Conservation (phyloP, 2,329 filamentous ascomycete genomes). For the Neophaeococcomyces aloes region DNA sequence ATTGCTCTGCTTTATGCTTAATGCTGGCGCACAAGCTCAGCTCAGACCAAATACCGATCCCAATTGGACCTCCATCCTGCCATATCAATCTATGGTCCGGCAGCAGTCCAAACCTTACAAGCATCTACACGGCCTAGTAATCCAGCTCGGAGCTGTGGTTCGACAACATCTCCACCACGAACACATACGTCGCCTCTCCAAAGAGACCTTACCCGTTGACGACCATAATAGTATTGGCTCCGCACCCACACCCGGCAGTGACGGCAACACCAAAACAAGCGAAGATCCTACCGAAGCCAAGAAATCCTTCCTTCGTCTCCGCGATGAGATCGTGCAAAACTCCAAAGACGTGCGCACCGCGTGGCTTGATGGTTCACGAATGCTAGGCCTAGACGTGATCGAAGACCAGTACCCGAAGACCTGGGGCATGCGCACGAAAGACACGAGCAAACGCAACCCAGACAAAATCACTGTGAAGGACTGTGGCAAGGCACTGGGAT, state of each 20-base stretch:
- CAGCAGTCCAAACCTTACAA: constrained; percentile 30
- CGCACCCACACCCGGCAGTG: constrained; percentile 35
- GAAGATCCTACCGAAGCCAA: constrained; percentile 28
- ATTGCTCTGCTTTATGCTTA: constrained; percentile 38
- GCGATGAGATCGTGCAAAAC: constrained; percentile 31
- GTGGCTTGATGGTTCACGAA: constrained; percentile 34
- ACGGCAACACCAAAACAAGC: constrained; percentile 28
- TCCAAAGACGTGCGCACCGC: constrained; percentile 33
- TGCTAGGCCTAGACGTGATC: constrained; percentile 33
- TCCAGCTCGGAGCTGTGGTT: constrained; percentile 37
- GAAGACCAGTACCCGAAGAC: constrained; percentile 33
- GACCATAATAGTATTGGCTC: constrained; percentile 22
- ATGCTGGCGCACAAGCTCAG: constrained; percentile 35
- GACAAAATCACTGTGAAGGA: constrained; percentile 20
- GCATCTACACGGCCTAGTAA: constrained; percentile 34
- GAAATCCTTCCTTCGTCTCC: constrained; percentile 32
- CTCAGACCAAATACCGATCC: constrained; percentile 28
- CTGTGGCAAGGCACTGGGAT: constrained; percentile 25
- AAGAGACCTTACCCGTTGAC: constrained; percentile 31
- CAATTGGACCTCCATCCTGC: constrained; percentile 38
- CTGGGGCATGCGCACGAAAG: constrained; percentile 33
- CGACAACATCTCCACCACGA: constrained; percentile 36
- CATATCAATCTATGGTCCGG: constrained; percentile 38
- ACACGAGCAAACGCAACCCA: constrained; percentile 29
- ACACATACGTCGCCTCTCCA: constrained; percentile 35